Base-by-base conservation (phyloP, 2,329 filamentous ascomycete genomes). In the Rhinocladiella similis region DNA sequence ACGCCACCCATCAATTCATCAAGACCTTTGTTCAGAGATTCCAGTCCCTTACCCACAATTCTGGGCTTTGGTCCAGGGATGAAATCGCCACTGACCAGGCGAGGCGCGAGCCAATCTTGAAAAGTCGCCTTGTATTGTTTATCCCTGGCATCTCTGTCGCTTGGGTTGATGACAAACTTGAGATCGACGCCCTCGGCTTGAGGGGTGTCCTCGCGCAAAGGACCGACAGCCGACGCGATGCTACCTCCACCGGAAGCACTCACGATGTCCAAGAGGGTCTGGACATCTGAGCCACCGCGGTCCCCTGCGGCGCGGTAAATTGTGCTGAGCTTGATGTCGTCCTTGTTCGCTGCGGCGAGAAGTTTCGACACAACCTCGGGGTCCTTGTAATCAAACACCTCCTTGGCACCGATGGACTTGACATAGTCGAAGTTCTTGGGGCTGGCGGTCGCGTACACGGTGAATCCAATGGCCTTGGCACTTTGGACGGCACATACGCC, bases 301-400 rank as follows among this genome's bases (percentile, higher is more conserved):
- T 79, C 78, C 38, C 57, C 60, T 10, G 22, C 56, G 16, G 54
- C 54, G 54, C 52, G 54, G 47, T 33, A 61, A 1, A 52, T 56
- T 3, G 38, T 41, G 4, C 41, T 45, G 13, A 60, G 9, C 2
- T 48, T 56, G 14, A 65, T 54, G 4, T 54, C 63, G 56, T 67
- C 67, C 20, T 57, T 48, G 36, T 63, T 63, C 2, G 61, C 61
- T 3, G 66, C 58, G 1, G 47, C 41, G 1, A 70, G 47, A 35
- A 78, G 70, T 6, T 67, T 57, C 1, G 53, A 47, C 1, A 72
- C 69, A 0, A 74, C 67, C 22, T 69, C 52, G 3, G 60, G 43
- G 2, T 66, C 61, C 9, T 68, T 69, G 57, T 78, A 77, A 53
- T 79, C 73, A 50, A 77, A 78, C 1, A 70, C 61, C 1, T 59